These are phyloP conservation scores for Casuarina glauca DNA, from an alignment of 306 rosid genomes.

Conservation along the genomic window DNA sequence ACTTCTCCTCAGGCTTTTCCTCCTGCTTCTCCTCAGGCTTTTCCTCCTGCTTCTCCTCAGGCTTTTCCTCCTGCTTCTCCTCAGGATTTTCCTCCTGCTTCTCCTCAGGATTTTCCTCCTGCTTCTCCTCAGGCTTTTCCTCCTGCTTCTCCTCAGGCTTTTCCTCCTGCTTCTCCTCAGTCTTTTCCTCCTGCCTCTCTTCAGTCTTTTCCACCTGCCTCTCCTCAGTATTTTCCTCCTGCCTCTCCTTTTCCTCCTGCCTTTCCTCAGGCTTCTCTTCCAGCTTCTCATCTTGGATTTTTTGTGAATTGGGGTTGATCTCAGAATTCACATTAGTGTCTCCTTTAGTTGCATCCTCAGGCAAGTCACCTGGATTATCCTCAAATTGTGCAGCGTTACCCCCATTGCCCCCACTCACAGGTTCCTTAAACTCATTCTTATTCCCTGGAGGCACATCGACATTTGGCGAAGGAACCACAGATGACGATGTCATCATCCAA, in stretches of 20 bases:
- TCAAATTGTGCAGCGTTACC: conserved; percentile 59
- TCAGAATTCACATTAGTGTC: conserved; percentile 39
- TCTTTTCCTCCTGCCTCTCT: conserved; percentile 36
- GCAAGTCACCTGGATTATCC: conserved; percentile 69
- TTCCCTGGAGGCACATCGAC: conserved; percentile 56
- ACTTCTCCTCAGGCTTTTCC: conserved; percentile 31
- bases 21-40: conserved; percentile 35
- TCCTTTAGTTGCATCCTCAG: conserved; percentile 70
- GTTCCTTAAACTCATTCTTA: conserved; percentile 51
- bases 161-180: conserved; percentile 25
- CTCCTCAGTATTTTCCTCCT: conserved; percentile 26
- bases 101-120: conserved; percentile 26
- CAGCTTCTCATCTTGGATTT: conserved; percentile 31
- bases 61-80: conserved; percentile 24
- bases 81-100: conserved; percentile 38
- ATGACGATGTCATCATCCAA: conserved; percentile 95
- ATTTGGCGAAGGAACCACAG: conserved; percentile 74
- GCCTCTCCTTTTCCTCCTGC: conserved; percentile 14
- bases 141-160: conserved; percentile 33
- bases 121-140: conserved; percentile 34
- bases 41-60: conserved; percentile 16
- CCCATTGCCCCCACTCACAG: conserved; percentile 38
- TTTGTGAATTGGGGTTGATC: conserved; percentile 24
- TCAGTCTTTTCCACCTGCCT: conserved; percentile 35
- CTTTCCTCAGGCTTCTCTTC: conserved; percentile 42